Conservation (phyloP, 2,329 filamentous ascomycete genomes). For the Trichophyton schoenleinii region DNA sequence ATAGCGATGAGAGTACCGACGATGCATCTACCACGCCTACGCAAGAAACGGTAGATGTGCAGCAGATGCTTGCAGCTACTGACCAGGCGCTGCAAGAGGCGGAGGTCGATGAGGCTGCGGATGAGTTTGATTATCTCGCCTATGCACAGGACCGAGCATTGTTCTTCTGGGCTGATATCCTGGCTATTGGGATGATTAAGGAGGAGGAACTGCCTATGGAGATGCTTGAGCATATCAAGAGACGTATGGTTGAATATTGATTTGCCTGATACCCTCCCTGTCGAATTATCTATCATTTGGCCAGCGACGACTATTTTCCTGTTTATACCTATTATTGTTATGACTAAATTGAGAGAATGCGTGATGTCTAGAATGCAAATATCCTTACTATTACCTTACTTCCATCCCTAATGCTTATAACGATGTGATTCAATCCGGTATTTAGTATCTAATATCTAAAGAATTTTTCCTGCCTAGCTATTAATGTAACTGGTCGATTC, state of each 20-base stretch:
- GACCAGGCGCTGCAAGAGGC: constrained; percentile 17
- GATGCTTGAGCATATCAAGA: constrained; percentile 53
- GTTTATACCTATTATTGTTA: not conserved
- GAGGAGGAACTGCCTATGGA: constrained; percentile 61
- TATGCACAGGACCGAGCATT: constrained; percentile 84
- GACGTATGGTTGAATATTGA: constrained; percentile 50
- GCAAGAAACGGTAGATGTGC: constrained; percentile 15
- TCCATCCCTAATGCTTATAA: too few species aligned
- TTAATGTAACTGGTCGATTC: too few species aligned
- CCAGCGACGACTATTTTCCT: not conserved
- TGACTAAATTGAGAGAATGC: not conserved
- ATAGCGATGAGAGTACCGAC: constrained; percentile 4
- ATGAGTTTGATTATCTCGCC: constrained; percentile 83
- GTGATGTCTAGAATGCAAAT: not conserved
- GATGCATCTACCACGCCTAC: constrained; percentile 1
- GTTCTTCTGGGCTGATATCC: constrained; percentile 89
- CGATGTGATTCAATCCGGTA: too few species aligned
- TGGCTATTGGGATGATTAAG: constrained; percentile 62
- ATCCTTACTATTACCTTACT: not conserved
- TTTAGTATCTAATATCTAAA: too few species aligned
- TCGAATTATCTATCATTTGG: not conserved
- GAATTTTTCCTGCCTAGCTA: too few species aligned
- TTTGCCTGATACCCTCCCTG: not conserved
- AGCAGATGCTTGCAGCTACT: constrained; percentile 16
- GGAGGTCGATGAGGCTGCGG: constrained; percentile 45